A percentile compares a stretch with the other conserved stretches of the same genome.
Evolutionary conservation across 371 early-diverging fungal genomes (phyloP).

Genomic region (Gilbertella persicaria): DNA sequence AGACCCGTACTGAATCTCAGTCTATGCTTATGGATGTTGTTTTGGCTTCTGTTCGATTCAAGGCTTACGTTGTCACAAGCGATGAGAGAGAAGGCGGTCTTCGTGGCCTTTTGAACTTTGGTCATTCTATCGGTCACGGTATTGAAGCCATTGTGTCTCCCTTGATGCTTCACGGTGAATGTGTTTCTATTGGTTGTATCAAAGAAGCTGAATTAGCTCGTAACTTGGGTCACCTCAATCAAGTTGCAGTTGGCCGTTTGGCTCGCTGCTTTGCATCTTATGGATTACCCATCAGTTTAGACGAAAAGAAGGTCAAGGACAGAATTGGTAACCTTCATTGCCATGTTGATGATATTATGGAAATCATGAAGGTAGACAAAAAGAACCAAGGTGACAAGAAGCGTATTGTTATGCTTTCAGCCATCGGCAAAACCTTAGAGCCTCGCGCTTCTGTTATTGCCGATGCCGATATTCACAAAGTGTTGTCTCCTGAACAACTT

Average conservation of each 20-base stretch:
- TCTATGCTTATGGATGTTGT: slow-evolving; percentile 80
- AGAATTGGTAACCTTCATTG: slow-evolving; percentile 68
- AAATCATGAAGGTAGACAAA: slow-evolving; percentile 93
- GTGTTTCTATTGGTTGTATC: slow-evolving; percentile 94
- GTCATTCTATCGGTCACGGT: slow-evolving; percentile 96
- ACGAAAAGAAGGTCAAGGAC: slow-evolving; percentile 74
- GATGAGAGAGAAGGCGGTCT: slow-evolving; percentile 96
- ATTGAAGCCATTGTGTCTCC: slow-evolving; percentile 94
- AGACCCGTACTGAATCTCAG: slow-evolving; percentile 65
- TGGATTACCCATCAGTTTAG: slow-evolving; percentile 82
- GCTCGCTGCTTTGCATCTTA: slow-evolving; percentile 85
- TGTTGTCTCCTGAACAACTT: slow-evolving; percentile 76
- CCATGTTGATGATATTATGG: slow-evolving; percentile 82
- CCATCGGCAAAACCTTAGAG: slow-evolving; percentile 86
- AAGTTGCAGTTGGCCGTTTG: slow-evolving; percentile 89
- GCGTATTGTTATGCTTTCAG: slow-evolving; percentile 86
- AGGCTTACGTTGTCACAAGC: slow-evolving; percentile 92
- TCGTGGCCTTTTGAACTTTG: slow-evolving; percentile 95
- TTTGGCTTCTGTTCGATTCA: slow-evolving; percentile 86
- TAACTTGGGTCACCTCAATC: slow-evolving; percentile 82
- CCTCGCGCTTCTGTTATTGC: slow-evolving; percentile 78
- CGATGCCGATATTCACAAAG: slow-evolving; percentile 82
- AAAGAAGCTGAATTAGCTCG: slow-evolving; percentile 94
- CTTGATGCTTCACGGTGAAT: slow-evolving; percentile 94
- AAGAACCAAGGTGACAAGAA: slow-evolving; percentile 94